Evolutionary conservation across 148 eudicot species (phyloP).

Genomic region (Nepenthes mirabilis): DNA sequence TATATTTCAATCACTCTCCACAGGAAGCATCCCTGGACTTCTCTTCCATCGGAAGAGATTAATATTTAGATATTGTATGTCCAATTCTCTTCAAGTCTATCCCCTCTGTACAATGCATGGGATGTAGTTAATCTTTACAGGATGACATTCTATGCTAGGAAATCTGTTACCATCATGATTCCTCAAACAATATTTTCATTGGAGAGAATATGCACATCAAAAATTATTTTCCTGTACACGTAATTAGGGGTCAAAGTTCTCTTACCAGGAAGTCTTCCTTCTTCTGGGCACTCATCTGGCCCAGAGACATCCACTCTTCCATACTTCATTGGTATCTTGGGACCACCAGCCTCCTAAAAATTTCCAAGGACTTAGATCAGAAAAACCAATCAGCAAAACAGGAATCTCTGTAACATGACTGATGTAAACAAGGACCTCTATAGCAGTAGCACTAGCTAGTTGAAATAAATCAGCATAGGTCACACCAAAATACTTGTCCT

Average conservation of each 20-base stretch:
- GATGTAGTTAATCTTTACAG: too few species aligned
- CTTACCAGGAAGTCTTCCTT: slow-evolving; percentile 97
- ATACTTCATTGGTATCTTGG: slow-evolving; percentile 88
- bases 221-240: background rate
- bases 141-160: too few species aligned
- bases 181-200: too few species aligned
- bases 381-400: background rate
- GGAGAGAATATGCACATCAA: too few species aligned
- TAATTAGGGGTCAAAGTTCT: background rate
- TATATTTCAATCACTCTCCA: too few species aligned
- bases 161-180: too few species aligned
- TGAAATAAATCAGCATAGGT: slow-evolving; percentile 95
- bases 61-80: too few species aligned
- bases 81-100: too few species aligned
- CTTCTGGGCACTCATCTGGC: slow-evolving; percentile 95
- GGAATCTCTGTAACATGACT: background rate
- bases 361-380: slow-evolving; percentile 6
- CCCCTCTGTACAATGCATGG: too few species aligned
- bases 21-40: too few species aligned
- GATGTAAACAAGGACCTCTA: slow-evolving; percentile 47
- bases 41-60: too few species aligned
- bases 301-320: slow-evolving; percentile 86
- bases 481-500: slow-evolving; percentile 79
- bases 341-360: slow-evolving; percentile 95
- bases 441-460: slow-evolving; percentile 95